Conservation (phyloP, 192 early-diverging fungal species). For the Spizellomyces punctatus region DNA sequence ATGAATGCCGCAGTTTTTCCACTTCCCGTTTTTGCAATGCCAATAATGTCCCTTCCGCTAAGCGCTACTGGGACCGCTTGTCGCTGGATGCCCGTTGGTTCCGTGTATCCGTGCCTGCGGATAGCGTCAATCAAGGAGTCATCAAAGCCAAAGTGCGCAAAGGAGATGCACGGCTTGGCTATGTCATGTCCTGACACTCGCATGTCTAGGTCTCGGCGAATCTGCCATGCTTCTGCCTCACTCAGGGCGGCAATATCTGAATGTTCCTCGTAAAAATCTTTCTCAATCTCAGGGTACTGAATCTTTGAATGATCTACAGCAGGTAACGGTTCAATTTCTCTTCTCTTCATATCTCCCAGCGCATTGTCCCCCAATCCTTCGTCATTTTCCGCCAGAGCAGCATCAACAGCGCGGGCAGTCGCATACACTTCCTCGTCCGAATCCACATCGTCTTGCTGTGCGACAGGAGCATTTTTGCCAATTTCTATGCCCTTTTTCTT, state of each 20-base stretch:
- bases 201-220: slow-evolving; percentile 66
- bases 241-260: slow-evolving; percentile 67
- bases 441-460: slow-evolving; percentile 49
- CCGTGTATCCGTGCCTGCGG: slow-evolving; percentile 64
- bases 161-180: slow-evolving; percentile 77
- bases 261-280: slow-evolving; percentile 81
- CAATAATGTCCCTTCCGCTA: slow-evolving; percentile 79
- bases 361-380: slow-evolving; percentile 33
- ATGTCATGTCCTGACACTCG: slow-evolving; percentile 65
- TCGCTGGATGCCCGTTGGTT: slow-evolving; percentile 76
- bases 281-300: slow-evolving; percentile 71
- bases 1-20: slow-evolving; percentile 87
- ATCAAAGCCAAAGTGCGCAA: slow-evolving; percentile 85
- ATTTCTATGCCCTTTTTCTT: slow-evolving; percentile 72
- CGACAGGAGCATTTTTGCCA: slow-evolving; percentile 40
- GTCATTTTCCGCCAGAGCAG: slow-evolving; percentile 62
- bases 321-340: slow-evolving; percentile 70
- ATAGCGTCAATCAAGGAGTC: slow-evolving; percentile 66
- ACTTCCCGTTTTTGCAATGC: slow-evolving; percentile 83
- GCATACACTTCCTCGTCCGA: slow-evolving; percentile 88
- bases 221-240: slow-evolving; percentile 52
- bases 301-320: slow-evolving; percentile 68
- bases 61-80: slow-evolving; percentile 79
- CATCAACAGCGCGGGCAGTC: slow-evolving; percentile 74
- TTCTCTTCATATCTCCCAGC: slow-evolving; percentile 39